A percentile compares a stretch with the other conserved stretches of the same genome.
phyloP scores from a whole-genome alignment of 768 basidiomycete genomes.

The Leccinum variicolor region DNA sequence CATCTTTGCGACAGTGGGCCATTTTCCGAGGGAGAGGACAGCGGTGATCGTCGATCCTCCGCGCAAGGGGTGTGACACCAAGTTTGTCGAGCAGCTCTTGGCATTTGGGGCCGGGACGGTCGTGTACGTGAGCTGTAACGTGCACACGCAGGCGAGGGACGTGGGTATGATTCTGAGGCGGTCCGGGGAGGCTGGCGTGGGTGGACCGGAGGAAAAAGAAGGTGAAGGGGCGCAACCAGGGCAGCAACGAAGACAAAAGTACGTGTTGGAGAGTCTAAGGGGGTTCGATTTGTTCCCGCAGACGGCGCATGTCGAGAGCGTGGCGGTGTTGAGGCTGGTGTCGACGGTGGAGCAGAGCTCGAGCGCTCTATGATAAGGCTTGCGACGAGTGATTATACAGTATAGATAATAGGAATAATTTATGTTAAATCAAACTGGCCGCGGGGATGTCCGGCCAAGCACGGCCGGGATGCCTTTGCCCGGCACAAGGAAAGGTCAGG shows the following conservation, averaged over 20 bases:
- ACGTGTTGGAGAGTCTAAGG: conserved; percentile 76
- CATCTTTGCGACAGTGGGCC: conserved; percentile 67
- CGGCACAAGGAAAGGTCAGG: too few relatives aligned
- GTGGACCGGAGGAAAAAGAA: conserved; percentile 28
- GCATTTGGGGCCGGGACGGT: conserved; percentile 62
- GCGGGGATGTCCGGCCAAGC: too few relatives aligned
- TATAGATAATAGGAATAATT: too few relatives aligned
- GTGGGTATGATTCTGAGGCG: conserved; percentile 64
- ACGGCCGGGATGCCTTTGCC: too few relatives aligned
- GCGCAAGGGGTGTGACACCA: conserved; percentile 87
- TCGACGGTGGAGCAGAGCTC: neutral
- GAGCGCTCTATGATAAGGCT: too few relatives aligned
- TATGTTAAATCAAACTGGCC: too few relatives aligned
- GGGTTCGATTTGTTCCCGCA: conserved; percentile 97
- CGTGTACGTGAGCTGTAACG: conserved; percentile 94
- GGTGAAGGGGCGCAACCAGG: conserved; percentile 17
- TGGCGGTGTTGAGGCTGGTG: conserved; percentile 61
- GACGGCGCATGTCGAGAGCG: conserved; percentile 89
- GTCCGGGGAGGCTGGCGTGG: conserved; percentile 37
- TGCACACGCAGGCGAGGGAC: conserved; percentile 90
- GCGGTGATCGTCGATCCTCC: conserved; percentile 88
- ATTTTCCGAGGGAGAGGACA: conserved; percentile 65
- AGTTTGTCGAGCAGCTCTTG: conserved; percentile 74
- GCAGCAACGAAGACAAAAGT: conserved; percentile 37
- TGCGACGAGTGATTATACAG: neutral